Base-by-base conservation (phyloP, 164 flowering plant genomes). In the Cinnamomum chago region DNA sequence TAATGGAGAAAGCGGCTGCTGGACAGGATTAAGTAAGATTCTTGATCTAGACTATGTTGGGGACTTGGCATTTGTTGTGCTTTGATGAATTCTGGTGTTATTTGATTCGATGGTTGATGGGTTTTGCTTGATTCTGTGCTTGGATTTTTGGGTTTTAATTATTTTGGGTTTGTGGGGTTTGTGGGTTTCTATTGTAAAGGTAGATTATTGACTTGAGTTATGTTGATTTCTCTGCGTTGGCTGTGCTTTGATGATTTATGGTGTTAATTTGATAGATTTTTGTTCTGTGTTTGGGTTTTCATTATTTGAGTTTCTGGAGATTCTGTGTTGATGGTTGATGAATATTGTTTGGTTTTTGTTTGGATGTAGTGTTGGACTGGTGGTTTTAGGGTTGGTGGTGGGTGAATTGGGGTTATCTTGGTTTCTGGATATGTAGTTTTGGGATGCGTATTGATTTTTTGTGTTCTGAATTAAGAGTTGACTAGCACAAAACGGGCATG, bases 1-100 rank as follows among this genome's bases (percentile, higher is more conserved):
- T 95, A 78, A 65, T 88, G 72, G 92, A 91, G 81, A 70, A 52
- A 14, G n/a, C 73, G 15, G 58, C 76, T 62, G 74, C 51, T 2
- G 22, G 70, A 17, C 73, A 75, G 55, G 28, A 62, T 22, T 77
- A 20, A 66, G 47, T 30, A 2, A 27, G 69, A 66, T 30, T 30
- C 20, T 66, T 18, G 47, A 13, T 66, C 30, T 66, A 22, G 35
- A 30, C n/a, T 55, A 30, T 66, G 28, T 18, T 62, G 62, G 62
- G 62, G 13, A 15, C 62, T 62, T 62, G 24, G 23, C 0, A 5
- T 4, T 64, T 64, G 22, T 64, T 64, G 67, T 5, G 14, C 4
- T 67, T 68, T 9, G 24, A 35, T n/a, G 13, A 35, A 15, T 68
- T 68, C 13, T 22, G 55, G 20, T 68, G n/a, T 66, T 18, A 28